These are phyloP conservation scores for Eucalyptus brandiana DNA, from an alignment of 345 rosid genomes.

Conservation along the genomic window DNA sequence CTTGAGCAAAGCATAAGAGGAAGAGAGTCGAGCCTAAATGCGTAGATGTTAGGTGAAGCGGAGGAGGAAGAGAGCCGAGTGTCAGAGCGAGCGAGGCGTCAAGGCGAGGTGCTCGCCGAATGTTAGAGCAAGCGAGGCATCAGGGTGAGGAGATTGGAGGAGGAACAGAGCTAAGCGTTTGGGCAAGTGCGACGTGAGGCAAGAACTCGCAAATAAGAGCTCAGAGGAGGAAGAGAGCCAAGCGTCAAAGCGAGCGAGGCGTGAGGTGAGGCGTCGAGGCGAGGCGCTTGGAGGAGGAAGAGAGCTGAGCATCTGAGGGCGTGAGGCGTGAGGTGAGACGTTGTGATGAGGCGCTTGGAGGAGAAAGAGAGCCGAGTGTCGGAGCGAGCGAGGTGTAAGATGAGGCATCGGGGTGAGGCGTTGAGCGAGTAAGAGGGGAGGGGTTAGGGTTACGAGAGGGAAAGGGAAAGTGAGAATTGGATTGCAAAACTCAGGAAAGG, in stretches of 20 bases:
- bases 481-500: too few species aligned
- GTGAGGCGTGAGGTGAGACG: too few species aligned
- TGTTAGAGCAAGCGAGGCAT: rapidly evolving
- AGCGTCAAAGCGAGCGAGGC: rapidly evolving
- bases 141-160: rapidly evolving
- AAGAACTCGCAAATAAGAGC: rapidly evolving
- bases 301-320: too few species aligned
- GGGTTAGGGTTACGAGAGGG: too few species aligned
- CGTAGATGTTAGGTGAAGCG: rapidly evolving
- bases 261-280: rapidly evolving
- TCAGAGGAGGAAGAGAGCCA: rapidly evolving
- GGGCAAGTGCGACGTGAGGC: rapidly evolving
- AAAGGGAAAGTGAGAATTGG: too few species aligned
- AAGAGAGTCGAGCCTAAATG: too few species aligned
- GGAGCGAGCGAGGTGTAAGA: rapidly evolving
- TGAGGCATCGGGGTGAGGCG: too few species aligned
- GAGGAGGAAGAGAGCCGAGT: too few species aligned
- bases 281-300: too few species aligned
- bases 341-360: rapidly evolving
- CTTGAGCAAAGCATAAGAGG: too few species aligned
- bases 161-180: rapidly evolving
- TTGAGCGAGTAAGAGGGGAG: too few species aligned
- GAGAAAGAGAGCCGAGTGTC: too few species aligned
- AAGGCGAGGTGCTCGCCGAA: rapidly evolving
- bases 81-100: rapidly evolving